Conservation (phyloP, 129 eudicot genomes). For the Dittrichia graveolens region DNA sequence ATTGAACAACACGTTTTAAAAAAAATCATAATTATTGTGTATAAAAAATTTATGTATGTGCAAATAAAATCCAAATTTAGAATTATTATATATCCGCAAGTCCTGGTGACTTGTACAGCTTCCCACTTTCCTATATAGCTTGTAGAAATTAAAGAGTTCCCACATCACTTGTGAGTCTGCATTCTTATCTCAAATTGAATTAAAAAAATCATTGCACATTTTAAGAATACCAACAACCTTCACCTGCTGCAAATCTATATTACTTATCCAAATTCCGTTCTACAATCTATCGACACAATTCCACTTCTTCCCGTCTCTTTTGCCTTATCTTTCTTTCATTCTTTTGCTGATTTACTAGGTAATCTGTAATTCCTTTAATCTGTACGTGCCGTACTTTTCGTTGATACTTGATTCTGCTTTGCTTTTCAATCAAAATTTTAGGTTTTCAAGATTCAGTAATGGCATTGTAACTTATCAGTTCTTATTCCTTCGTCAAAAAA, state of each 20-base stretch:
- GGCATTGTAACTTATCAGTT: not conserved
- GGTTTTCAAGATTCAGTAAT: not conserved
- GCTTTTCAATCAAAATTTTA: not conserved
- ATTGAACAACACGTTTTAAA: too few relatives aligned
- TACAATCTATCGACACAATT: slow-evolving; percentile 5
- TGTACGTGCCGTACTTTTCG: not conserved
- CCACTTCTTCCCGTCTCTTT: slow-evolving; percentile 6
- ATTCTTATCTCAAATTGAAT: slow-evolving; percentile 23
- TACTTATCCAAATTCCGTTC: slow-evolving; percentile 16
- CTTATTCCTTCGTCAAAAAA: not conserved
- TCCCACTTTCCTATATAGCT: too few relatives aligned
- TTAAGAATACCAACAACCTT: slow-evolving; percentile 16
- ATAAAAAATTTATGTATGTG: too few relatives aligned
- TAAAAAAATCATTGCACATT: not conserved
- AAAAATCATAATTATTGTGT: too few relatives aligned
- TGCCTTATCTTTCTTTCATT: not conserved
- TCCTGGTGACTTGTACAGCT: too few relatives aligned
- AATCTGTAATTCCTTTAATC: not conserved
- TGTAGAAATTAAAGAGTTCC: not conserved
- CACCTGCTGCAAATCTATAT: slow-evolving; percentile 9
- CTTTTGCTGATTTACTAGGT: not conserved
- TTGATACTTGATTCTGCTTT: not conserved
- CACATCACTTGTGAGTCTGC: slow-evolving; percentile 38
- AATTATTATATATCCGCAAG: too few relatives aligned
- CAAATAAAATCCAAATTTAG: too few relatives aligned